Evolutionary conservation across 805 yeast species (phyloP).

Genomic region (Candida ulmi): DNA sequence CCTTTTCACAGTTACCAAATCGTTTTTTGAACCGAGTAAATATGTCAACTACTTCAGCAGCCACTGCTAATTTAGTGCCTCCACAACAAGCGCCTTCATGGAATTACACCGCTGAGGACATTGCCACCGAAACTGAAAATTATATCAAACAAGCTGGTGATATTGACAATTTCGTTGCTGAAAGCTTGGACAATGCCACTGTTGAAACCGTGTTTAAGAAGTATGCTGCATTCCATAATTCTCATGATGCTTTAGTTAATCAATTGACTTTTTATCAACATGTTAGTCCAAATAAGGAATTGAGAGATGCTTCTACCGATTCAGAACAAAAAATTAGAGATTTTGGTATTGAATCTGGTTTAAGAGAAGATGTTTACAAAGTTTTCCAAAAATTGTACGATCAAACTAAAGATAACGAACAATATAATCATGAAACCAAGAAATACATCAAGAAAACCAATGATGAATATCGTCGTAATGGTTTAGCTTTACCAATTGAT

Average conservation of each 20-base stretch:
- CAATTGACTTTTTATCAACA: constrained; percentile 66
- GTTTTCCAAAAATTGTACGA: constrained; percentile 50
- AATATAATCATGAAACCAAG: constrained; percentile 44
- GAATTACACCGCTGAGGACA: constrained; percentile 51
- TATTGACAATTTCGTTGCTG: constrained; percentile 51
- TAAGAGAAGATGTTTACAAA: constrained; percentile 61
- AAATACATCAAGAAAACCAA: constrained; percentile 54
- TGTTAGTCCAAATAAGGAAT: constrained; percentile 57
- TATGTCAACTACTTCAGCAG: constrained; percentile 7
- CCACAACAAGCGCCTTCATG: constrained; percentile 40
- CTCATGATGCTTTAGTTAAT: constrained; percentile 36
- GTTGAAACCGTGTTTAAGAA: constrained; percentile 53
- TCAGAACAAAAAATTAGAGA: constrained; percentile 56
- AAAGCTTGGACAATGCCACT: constrained; percentile 38
- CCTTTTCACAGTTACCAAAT: not conserved
- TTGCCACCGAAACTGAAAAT: constrained; percentile 36
- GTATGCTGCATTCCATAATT: constrained; percentile 46
- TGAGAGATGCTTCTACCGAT: constrained; percentile 65
- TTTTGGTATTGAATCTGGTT: constrained; percentile 54
- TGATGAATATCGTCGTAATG: constrained; percentile 57
- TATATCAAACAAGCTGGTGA: constrained; percentile 37
- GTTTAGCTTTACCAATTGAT: constrained; percentile 55
- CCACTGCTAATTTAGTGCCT: constrained; percentile 6
- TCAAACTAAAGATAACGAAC: constrained; percentile 24
- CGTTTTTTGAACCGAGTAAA: not conserved